phyloP scores from a whole-genome alignment of 2,329 filamentous ascomycete genomes.

The Colletotrichum musae region DNA sequence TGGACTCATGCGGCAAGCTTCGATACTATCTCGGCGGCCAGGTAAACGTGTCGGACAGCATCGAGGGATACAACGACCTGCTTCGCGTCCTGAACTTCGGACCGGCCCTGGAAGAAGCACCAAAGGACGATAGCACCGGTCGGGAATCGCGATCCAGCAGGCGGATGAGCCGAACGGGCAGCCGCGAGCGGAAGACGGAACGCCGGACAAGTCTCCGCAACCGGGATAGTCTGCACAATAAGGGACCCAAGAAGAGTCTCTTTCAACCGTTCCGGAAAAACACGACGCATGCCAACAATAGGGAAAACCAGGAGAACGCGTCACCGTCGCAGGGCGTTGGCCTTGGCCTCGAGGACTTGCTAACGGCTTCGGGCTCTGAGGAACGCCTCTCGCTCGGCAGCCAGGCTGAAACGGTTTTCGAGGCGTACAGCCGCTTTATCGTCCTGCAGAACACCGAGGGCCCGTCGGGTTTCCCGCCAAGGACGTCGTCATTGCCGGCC shows the following conservation, averaged over 20 bases:
- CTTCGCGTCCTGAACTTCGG: slow-evolving; percentile 63
- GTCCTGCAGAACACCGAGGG: slow-evolving; percentile 48
- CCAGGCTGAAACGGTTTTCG: slow-evolving; percentile 34
- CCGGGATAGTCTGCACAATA: slow-evolving; percentile 40
- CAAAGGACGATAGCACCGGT: slow-evolving; percentile 16
- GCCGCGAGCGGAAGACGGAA: slow-evolving; percentile 38
- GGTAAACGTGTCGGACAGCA: slow-evolving; percentile 69
- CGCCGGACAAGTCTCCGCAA: slow-evolving; percentile 38
- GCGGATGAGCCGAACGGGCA: slow-evolving; percentile 32
- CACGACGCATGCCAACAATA: slow-evolving; percentile 39
- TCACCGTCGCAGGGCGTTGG: slow-evolving; percentile 19
- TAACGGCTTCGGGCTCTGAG: slow-evolving; percentile 6
- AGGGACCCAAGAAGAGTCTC: slow-evolving; percentile 49
- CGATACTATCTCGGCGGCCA: slow-evolving; percentile 70
- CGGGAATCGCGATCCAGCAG: slow-evolving; percentile 29
- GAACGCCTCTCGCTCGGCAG: slow-evolving; percentile 15
- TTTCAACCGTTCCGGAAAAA: slow-evolving; percentile 53
- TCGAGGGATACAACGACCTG: slow-evolving; percentile 65
- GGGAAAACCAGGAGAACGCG: slow-evolving; percentile 25
- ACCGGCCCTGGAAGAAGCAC: slow-evolving; percentile 30
- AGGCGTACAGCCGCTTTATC: slow-evolving; percentile 51
- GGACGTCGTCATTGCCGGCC: slow-evolving; percentile 38
- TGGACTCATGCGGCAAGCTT: slow-evolving; percentile 61
- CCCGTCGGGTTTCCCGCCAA: slow-evolving; percentile 38
- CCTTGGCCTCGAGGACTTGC: slow-evolving; percentile 11